Evolutionary conservation across 805 yeast species (phyloP).

Genomic region (Spathaspora gorwiae): DNA sequence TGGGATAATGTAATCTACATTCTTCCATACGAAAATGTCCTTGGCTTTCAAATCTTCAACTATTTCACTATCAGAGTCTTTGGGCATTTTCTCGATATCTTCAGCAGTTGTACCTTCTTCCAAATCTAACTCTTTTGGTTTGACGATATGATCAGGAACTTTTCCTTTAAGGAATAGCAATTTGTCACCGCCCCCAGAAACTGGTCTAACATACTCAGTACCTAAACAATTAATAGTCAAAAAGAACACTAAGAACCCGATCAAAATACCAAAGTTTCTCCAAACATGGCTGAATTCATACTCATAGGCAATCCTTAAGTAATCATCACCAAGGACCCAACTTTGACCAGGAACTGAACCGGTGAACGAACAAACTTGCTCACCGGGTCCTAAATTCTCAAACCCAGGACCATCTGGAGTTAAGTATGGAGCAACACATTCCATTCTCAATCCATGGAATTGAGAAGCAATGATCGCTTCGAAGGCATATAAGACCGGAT

Average conservation of each 20-base stretch:
- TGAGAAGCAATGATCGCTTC: slow-evolving; percentile 27
- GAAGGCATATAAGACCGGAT: slow-evolving; percentile 26
- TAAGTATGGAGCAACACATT: slow-evolving; percentile 17
- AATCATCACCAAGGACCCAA: slow-evolving; percentile 29
- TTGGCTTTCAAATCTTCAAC: slow-evolving; percentile 24
- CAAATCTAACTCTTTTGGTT: slow-evolving; percentile 11
- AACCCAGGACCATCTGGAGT: slow-evolving; percentile 24
- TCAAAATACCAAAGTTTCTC: slow-evolving; percentile 45
- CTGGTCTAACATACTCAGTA: slow-evolving; percentile 22
- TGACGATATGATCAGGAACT: slow-evolving; percentile 14
- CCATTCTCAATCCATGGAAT: slow-evolving; percentile 26
- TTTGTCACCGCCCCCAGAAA: slow-evolving; percentile 30
- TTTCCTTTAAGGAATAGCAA: slow-evolving; percentile 25
- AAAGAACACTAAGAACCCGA: slow-evolving; percentile 22
- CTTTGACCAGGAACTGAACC: slow-evolving; percentile 17
- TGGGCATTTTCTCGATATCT: not conserved
- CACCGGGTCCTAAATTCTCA: slow-evolving; percentile 10
- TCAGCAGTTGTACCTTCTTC: slow-evolving; percentile 6
- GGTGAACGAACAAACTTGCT: slow-evolving; percentile 15
- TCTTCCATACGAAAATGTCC: slow-evolving; percentile 59
- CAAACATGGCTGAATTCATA: slow-evolving; percentile 39
- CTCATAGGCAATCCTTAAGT: slow-evolving; percentile 27
- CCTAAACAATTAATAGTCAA: slow-evolving; percentile 20
- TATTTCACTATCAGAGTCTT: not conserved
- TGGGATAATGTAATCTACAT: slow-evolving; percentile 55